Base-by-base conservation (phyloP, 129 eudicot species). In the Flaveria sonorensis region DNA sequence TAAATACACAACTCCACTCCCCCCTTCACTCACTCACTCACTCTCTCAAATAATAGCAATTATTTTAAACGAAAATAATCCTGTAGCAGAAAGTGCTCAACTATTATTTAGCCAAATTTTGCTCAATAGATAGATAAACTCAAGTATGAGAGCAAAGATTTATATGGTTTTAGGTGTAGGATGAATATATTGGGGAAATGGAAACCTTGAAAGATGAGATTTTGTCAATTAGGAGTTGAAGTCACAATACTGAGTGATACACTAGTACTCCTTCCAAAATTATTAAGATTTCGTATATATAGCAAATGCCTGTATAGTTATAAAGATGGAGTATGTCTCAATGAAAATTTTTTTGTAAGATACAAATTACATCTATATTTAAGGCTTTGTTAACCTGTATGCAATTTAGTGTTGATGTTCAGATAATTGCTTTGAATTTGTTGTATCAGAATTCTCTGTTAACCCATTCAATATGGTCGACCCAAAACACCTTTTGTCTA, bases 361-460 rank as follows among this genome's bases (percentile, higher is more conserved):
- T 53, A 18, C 19, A 1, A 53, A 6, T 18, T n/a, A n/a, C 60
- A 53, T 53, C 7, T 53, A 53, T 7, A 53, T 21, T 53, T 48
- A 48, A 47, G 53, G 60, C 60, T 18, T 53, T 53, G 23, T n/a
- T 53, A n/a, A 53, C 2, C 60, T 53, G 24, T 12, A 60, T 60
- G 40, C 67, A 1, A 60, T 60, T 23, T n/a, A 36, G 76, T 52
- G 51, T 72, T 72, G 32, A 30, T 32, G 63, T 71, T 13, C 12
- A 11, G 50, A 53, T 46, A 72, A 72, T 30, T 72, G 30, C 48
- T 53, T 48, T 70, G 45, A 16, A 3, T 14, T 24, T 70, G 24
- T 16, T 24, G 5, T 70, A 13, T 26, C 75, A 50, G 15, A 45
- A 12, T 3, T 60, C 13, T 56, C 6, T 53, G 60, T 53, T 53